Evolutionary conservation across 2,329 filamentous ascomycete species (phyloP), one percentile per base, ranked within the genome.

Genomic region (Neospermospora avenae): DNA sequence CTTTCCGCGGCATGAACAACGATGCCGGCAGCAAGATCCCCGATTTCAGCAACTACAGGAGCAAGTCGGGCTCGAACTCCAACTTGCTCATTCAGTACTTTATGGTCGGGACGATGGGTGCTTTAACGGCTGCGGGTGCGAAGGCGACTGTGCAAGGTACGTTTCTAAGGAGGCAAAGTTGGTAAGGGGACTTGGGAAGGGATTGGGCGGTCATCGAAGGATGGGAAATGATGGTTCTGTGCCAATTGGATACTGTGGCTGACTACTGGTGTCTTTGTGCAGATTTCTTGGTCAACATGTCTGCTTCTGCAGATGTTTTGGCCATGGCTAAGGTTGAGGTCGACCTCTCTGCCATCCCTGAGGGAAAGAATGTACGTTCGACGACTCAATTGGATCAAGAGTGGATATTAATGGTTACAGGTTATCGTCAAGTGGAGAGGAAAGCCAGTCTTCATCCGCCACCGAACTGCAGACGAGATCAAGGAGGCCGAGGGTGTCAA

Each of bases 241-340:
- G n/a, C 52, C 55, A 61, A 67, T 68, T 68, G 63, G 60, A 55
- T 63, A 53, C 18, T 16, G 56, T 53, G n/a, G 59, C 65, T 71
- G 59, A 70, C 58, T 35, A 54, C 55, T 57, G 49, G 39, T 45
- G 51, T 45, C 55, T 46, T 28, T 31, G n/a, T 61, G 31, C 78
- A 99, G 95, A 99, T 81, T 99, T 99, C 86, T 85, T 99, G 67
- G 91, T 96, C 82, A 99, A 97, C 87, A 98, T 99, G 96, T 96
- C 93, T 73, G 95, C 95, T 66, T 99, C 95, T 64, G 95, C 95
- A 79, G 95, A 99, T 74, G 92, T 99, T 74, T 81, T 99, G 80
- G 95, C 96, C 76, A 96, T 97, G 87, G 95, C 95, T 78, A 99
- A 99, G 88, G 95, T 99, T 71, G 95, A 99, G 83, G 89, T 99